A percentile compares a stretch with the other conserved stretches of the same genome.
phyloP scores from a whole-genome alignment of 805 yeast genomes.

The Jamesozyma spencerorum region DNA sequence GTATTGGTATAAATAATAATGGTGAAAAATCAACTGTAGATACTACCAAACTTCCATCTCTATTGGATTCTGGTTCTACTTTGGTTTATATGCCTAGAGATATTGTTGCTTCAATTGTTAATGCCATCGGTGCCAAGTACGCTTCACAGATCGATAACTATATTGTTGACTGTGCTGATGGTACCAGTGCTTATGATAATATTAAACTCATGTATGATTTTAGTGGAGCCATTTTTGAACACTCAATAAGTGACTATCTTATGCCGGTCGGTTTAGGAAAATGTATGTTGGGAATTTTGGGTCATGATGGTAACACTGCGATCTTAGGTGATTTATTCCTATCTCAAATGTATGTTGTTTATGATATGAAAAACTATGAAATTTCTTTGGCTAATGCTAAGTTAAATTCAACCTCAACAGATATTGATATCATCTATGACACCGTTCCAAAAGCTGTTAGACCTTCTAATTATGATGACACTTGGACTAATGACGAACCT shows the following conservation, averaged over 20 bases:
- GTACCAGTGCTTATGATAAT: constrained; percentile 14
- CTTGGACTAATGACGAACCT: constrained; percentile 27
- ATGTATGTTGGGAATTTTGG: constrained; percentile 39
- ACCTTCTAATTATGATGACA: constrained; percentile 38
- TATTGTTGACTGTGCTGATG: constrained; percentile 34
- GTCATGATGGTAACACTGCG: constrained; percentile 16
- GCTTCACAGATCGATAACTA: constrained; percentile 37
- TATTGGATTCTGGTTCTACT: constrained; percentile 37
- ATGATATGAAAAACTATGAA: constrained; percentile 40
- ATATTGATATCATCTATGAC: constrained; percentile 38
- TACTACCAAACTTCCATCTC: constrained; percentile 30
- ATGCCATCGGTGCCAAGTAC: constrained; percentile 37
- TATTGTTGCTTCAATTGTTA: constrained; percentile 31
- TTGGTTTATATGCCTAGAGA: constrained; percentile 36
- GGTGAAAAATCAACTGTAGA: constrained; percentile 19
- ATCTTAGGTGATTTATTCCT: constrained; percentile 50
- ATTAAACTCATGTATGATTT: constrained; percentile 41
- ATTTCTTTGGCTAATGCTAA: constrained; percentile 39
- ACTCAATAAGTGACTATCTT: constrained; percentile 34
- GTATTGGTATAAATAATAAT: constrained; percentile 21
- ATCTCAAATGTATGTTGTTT: constrained; percentile 47
- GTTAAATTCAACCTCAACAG: constrained; percentile 22
- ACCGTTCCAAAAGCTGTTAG: constrained; percentile 41
- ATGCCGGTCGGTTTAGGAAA: constrained; percentile 8
- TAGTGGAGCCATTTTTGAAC: constrained; percentile 47